phyloP scores from a whole-genome alignment of 2,329 filamentous ascomycete genomes.

The Cordyceps tenuipes region DNA sequence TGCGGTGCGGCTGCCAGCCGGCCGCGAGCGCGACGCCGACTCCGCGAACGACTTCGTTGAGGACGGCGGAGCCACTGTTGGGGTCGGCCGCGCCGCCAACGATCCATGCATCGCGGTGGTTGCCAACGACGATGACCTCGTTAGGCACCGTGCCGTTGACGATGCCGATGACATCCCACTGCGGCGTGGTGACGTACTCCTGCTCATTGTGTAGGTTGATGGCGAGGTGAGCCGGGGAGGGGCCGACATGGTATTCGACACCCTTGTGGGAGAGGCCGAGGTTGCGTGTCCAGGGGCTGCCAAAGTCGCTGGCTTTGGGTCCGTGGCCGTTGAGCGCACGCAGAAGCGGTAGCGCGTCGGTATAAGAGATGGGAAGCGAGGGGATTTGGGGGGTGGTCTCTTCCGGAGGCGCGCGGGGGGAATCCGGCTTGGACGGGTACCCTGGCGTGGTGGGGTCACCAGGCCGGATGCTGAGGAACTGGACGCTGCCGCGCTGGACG shows the following conservation, averaged over 20 bases:
- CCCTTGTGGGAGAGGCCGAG: conserved; percentile 71
- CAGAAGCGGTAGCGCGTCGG: conserved; percentile 79
- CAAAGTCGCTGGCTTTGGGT: conserved; percentile 65
- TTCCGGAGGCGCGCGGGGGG: conserved; percentile 62
- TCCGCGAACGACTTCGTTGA: conserved; percentile 70
- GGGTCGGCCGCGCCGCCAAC: conserved; percentile 77
- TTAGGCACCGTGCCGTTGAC: conserved; percentile 81
- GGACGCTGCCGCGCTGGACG: conserved; percentile 80
- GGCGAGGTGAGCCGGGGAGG: conserved; percentile 62
- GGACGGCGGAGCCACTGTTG: conserved; percentile 69
- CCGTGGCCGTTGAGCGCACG: conserved; percentile 85
- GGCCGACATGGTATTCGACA: conserved; percentile 77
- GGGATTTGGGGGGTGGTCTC: conserved; percentile 73
- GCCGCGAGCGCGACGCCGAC: conserved; percentile 63
- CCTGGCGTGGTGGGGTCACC: conserved; percentile 88
- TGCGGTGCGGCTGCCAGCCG: conserved; percentile 59
- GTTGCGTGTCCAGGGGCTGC: conserved; percentile 59
- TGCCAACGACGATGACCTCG: conserved; percentile 85
- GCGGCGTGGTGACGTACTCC: conserved; percentile 69
- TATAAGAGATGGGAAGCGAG: conserved; percentile 83
- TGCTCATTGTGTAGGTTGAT: conserved; percentile 73
- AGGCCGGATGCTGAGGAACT: conserved; percentile 63
- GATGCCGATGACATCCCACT: conserved; percentile 88
- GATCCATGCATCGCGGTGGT: conserved; percentile 87
- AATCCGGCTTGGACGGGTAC: conserved; percentile 88